These are phyloP conservation scores for Huntiella savannae DNA, from an alignment of 2,329 filamentous ascomycete genomes.

Conservation along the genomic window DNA sequence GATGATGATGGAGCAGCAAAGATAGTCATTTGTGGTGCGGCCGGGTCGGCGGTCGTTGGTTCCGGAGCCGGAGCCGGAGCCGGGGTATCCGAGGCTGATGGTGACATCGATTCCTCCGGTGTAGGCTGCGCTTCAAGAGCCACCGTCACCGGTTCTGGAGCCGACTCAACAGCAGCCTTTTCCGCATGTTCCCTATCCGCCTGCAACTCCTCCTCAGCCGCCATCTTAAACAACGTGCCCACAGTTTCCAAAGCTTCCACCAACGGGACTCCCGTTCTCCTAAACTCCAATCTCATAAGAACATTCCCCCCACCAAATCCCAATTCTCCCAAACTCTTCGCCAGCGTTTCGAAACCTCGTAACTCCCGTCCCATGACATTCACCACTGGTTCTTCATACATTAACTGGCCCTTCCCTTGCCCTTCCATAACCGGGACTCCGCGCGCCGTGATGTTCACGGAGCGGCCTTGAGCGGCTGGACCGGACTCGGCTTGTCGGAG, in stretches of 20 bases:
- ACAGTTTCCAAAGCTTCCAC: constrained; percentile 77
- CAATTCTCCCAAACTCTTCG: constrained; percentile 73
- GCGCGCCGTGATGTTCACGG: constrained; percentile 67
- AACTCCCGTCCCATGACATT: constrained; percentile 70
- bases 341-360: constrained; percentile 58
- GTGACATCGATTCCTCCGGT: no score
- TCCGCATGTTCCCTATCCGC: constrained; percentile 7
- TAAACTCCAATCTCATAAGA: constrained; percentile 60
- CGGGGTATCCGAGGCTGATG: not conserved
- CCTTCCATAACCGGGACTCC: constrained; percentile 45
- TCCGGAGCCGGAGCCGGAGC: not conserved
- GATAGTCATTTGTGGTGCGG: constrained; percentile 40
- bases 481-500: constrained; percentile 77
- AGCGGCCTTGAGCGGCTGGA: constrained; percentile 37
- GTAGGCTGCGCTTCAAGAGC: not conserved
- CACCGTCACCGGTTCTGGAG: not conserved
- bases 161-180: not conserved
- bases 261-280: constrained; percentile 55
- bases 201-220: constrained; percentile 17
- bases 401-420: constrained; percentile 51
- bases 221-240: constrained; percentile 47
- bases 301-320: constrained; percentile 74
- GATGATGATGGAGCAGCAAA: constrained; percentile 59
- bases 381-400: constrained; percentile 73
- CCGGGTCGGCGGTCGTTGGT: constrained; percentile 15